Conservation (phyloP, 2,329 filamentous ascomycete genomes). For the Akanthomyces dipterigenus region DNA sequence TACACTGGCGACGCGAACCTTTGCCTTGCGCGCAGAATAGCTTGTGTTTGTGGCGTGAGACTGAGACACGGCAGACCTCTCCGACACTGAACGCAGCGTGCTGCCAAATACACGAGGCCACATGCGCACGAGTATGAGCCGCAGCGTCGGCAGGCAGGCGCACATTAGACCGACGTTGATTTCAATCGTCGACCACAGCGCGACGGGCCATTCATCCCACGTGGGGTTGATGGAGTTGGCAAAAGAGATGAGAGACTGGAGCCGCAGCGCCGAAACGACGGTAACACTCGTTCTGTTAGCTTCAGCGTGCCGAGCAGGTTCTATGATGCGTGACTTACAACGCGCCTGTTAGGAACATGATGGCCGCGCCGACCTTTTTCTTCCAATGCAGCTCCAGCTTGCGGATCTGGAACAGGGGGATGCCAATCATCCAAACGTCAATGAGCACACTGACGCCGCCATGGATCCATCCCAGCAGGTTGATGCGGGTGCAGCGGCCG, state of each 20-base stretch:
- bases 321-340: conserved; percentile 27
- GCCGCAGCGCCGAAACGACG: conserved; percentile 17
- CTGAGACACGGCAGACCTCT: neutral
- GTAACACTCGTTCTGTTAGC: conserved; percentile 15
- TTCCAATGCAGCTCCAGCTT: conserved; percentile 37
- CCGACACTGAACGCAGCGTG: neutral
- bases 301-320: neutral
- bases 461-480: conserved; percentile 42
- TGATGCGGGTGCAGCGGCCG: conserved; percentile 44
- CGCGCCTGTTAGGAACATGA: conserved; percentile 45
- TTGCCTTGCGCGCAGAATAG: neutral
- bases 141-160: conserved; percentile 19
- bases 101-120: conserved; percentile 11
- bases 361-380: conserved; percentile 40
- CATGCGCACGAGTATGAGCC: conserved; percentile 17
- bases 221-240: conserved; percentile 17
- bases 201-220: conserved; percentile 15
- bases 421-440: conserved; percentile 45
- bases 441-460: conserved; percentile 45
- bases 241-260: conserved; percentile 17
- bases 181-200: conserved; percentile 20
- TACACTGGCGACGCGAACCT: neutral
- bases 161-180: conserved; percentile 20
- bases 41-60: neutral
- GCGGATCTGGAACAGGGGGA: conserved; percentile 42